A percentile compares a stretch with the other conserved stretches of the same genome.
Evolutionary conservation across 2,329 filamentous ascomycete species (phyloP).

Genomic region (Penicillium sp.): DNA sequence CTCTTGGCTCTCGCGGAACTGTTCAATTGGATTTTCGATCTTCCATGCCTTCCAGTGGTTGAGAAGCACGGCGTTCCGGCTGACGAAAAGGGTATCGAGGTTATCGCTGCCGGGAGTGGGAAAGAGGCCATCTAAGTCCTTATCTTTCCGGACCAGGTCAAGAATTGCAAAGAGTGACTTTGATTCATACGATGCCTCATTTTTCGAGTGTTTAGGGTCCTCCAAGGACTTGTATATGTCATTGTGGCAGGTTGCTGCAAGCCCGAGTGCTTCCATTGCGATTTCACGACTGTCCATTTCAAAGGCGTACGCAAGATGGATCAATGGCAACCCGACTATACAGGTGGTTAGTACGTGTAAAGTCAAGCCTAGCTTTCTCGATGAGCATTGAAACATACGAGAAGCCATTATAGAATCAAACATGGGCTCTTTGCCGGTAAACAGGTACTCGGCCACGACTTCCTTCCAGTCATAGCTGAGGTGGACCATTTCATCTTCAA

Average conservation of each 20-base stretch:
- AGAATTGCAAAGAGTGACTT: conserved; percentile 70
- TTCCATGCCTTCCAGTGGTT: conserved; percentile 92
- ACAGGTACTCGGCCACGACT: conserved; percentile 74
- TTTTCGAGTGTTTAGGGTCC: conserved; percentile 65
- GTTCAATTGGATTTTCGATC: conserved; percentile 65
- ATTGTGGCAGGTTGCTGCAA: conserved; percentile 62
- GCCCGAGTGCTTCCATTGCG: conserved; percentile 80
- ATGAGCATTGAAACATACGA: conserved; percentile 55
- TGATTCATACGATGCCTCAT: conserved; percentile 59
- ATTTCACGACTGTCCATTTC: conserved; percentile 83
- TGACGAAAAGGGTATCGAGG: conserved; percentile 65
- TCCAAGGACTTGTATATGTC: conserved; percentile 65
- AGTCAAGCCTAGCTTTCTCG: neutral
- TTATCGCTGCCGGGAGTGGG: conserved; percentile 60
- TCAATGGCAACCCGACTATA: conserved; percentile 85
- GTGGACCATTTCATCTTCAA: conserved; percentile 81
- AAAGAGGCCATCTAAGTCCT: conserved; percentile 68
- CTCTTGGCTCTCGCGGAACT: conserved; percentile 70
- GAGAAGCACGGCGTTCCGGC: conserved; percentile 68
- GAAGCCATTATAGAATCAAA: conserved; percentile 78
- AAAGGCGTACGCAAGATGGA: conserved; percentile 91
- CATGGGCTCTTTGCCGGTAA: conserved; percentile 66
- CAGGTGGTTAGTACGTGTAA: conserved; percentile 27
- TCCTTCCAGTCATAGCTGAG: conserved; percentile 81
- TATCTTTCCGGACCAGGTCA: conserved; percentile 66